A percentile compares a stretch with the other conserved stretches of the same genome.
phyloP scores from a whole-genome alignment of 2,329 filamentous ascomycete species.

The Chrysoporthe deuterocubensis region DNA sequence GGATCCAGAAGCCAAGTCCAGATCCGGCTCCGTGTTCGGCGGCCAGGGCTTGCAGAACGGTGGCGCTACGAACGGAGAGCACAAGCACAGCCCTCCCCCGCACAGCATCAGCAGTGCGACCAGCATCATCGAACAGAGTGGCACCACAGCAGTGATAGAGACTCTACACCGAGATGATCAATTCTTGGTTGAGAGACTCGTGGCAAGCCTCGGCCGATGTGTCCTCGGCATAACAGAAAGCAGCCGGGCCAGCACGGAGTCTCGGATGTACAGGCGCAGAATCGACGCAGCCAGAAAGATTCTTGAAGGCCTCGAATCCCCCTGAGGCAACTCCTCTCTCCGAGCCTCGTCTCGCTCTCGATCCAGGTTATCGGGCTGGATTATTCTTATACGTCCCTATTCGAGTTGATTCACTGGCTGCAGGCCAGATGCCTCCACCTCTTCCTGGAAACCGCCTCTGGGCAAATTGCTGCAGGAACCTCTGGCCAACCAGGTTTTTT shows the following conservation, averaged over 20 bases:
- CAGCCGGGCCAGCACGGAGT: slow-evolving; percentile 59
- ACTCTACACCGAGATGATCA: slow-evolving; percentile 60
- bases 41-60: slow-evolving; percentile 47
- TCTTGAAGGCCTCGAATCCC: slow-evolving; percentile 67
- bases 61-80: slow-evolving; percentile 15
- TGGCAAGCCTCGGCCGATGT: slow-evolving; percentile 63
- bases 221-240: slow-evolving; percentile 62
- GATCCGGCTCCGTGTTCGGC: slow-evolving; percentile 52
- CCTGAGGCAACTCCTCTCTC: slow-evolving; percentile 2
- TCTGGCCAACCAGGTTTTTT: too few relatives aligned
- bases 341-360: not conserved
- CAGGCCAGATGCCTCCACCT: not conserved
- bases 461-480: not conserved
- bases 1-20: slow-evolving; percentile 55
- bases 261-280: slow-evolving; percentile 68
- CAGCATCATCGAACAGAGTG: slow-evolving; percentile 29
- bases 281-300: slow-evolving; percentile 76
- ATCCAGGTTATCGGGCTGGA: not conserved
- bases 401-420: not conserved
- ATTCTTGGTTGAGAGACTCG: slow-evolving; percentile 61
- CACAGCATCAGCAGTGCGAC: slow-evolving; percentile 25
- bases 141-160: slow-evolving; percentile 46
- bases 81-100: slow-evolving; percentile 32
- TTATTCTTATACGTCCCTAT: not conserved
- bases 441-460: not conserved